Percentiles rank a stretch among this genome's conserved stretches.
Conservation (phyloP, 177 flowering plant genomes). For the Vitis hybrid region DNA sequence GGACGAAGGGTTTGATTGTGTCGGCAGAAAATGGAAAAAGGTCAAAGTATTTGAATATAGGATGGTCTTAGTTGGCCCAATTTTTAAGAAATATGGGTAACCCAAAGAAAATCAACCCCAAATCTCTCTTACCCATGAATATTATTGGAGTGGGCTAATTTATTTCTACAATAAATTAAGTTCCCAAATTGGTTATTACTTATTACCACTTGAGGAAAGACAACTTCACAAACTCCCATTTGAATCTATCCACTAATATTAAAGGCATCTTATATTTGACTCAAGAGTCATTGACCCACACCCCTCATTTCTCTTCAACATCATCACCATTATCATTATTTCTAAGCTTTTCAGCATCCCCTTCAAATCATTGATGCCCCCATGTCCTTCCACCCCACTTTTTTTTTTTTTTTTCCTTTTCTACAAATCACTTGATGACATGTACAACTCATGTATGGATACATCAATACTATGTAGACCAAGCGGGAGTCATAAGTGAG, state of each 20-base stretch:
- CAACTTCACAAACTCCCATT: neutral
- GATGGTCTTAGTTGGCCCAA: neutral
- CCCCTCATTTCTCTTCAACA: neutral
- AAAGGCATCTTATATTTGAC: too few species aligned
- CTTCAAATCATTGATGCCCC: neutral
- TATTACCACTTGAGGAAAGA: neutral
- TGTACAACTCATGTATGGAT: neutral
- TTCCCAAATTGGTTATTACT: too few species aligned
- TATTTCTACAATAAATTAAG: neutral
- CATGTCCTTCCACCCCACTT: too few species aligned
- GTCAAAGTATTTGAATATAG: neutral
- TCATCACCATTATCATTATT: conserved; percentile 5
- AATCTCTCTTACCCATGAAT: conserved; percentile 6
- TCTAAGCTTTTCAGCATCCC: neutral
- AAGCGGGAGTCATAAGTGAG: too few species aligned
- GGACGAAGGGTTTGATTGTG: neutral
- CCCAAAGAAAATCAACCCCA: conserved; percentile 9
- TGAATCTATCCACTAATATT: neutral
- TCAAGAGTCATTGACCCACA: neutral
- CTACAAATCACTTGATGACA: too few species aligned
- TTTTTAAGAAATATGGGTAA: neutral
- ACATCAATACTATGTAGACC: too few species aligned
- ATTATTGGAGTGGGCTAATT: neutral
- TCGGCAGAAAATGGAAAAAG: neutral
- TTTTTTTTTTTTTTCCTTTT: too few species aligned